These are phyloP conservation scores for Curvularia verruculosa DNA, from an alignment of 2,329 filamentous ascomycete genomes.

Conservation along the genomic window DNA sequence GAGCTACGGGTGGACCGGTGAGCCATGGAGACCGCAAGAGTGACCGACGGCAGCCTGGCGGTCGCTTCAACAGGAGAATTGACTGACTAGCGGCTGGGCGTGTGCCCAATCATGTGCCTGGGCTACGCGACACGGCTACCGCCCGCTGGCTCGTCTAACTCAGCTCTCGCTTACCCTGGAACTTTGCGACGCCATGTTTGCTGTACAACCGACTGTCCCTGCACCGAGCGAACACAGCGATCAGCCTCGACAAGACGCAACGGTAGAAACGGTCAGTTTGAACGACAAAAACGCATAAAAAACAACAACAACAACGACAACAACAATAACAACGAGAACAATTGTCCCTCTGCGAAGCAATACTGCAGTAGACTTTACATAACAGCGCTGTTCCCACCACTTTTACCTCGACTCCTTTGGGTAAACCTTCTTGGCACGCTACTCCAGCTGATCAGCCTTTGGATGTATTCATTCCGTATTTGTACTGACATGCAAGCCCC, in stretches of 20 bases:
- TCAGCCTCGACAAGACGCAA: neutral
- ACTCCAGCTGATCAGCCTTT: conserved; percentile 9
- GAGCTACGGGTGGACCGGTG: conserved; percentile 5
- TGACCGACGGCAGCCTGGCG: conserved; percentile 7
- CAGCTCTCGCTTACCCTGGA: conserved; percentile 18
- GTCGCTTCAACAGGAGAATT: conserved; percentile 6
- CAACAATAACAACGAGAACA: no score
- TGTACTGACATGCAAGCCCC: conserved; percentile 12
- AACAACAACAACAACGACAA: no score
- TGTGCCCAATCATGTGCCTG: conserved; percentile 6
- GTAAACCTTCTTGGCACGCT: neutral
- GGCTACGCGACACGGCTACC: conserved; percentile 4
- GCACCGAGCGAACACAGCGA: neutral
- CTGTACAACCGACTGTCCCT: conserved; percentile 2
- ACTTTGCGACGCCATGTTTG: neutral
- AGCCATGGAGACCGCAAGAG: conserved; percentile 3
- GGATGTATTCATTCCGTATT: conserved; percentile 7
- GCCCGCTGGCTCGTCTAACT: neutral
- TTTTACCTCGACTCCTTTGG: neutral
- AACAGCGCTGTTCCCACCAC: neutral
- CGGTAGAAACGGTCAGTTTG: neutral
- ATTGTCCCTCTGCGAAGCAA: no score
- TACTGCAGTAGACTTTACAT: neutral
- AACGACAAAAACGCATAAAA: neutral
- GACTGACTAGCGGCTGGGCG: conserved; percentile 1